Evolutionary conservation across 495 filamentous ascomycete genomes (phyloP).

Genomic region (Penicillium manginii): DNA sequence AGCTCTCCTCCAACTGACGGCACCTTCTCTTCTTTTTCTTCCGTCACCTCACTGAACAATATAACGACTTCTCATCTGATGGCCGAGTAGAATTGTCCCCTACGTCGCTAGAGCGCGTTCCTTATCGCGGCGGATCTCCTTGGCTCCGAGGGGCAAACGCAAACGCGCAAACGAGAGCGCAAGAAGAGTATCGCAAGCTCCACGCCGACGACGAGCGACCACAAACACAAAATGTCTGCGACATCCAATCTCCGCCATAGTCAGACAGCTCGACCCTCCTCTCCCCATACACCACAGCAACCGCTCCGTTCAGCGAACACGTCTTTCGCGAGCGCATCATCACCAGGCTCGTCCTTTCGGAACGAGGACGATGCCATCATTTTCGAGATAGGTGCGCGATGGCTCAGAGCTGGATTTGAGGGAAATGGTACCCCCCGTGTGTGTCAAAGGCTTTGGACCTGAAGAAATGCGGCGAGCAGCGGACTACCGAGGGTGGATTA

Average conservation of each 20-base stretch:
- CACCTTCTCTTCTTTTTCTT: background rate
- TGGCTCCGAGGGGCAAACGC: conserved; percentile 22
- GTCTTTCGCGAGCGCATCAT: conserved; percentile 66
- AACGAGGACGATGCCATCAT: conserved; percentile 83
- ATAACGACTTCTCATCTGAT: conserved; percentile 14
- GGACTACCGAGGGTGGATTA: conserved; percentile 75
- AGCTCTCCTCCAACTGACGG: background rate
- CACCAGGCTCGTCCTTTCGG: conserved; percentile 71
- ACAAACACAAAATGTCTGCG: conserved; percentile 22
- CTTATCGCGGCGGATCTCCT: conserved; percentile 7
- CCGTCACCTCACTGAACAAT: no score
- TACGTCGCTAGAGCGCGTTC: conserved; percentile 15
- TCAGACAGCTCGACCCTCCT: conserved; percentile 34
- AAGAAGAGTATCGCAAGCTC: conserved; percentile 16
- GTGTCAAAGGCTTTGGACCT: conserved; percentile 70
- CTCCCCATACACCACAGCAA: conserved; percentile 44
- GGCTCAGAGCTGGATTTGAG: conserved; percentile 81
- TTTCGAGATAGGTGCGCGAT: conserved; percentile 79
- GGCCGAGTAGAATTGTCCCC: conserved; percentile 4
- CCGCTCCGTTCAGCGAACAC: conserved; percentile 42
- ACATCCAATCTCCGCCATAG: conserved; percentile 37
- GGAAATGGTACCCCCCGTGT: conserved; percentile 75
- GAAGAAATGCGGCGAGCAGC: conserved; percentile 77
- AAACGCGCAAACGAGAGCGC: conserved; percentile 11
- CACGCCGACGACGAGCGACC: conserved; percentile 13